Base-by-base conservation (phyloP, 1,139 yeast species). In the Arxiozyma heterogenica region DNA sequence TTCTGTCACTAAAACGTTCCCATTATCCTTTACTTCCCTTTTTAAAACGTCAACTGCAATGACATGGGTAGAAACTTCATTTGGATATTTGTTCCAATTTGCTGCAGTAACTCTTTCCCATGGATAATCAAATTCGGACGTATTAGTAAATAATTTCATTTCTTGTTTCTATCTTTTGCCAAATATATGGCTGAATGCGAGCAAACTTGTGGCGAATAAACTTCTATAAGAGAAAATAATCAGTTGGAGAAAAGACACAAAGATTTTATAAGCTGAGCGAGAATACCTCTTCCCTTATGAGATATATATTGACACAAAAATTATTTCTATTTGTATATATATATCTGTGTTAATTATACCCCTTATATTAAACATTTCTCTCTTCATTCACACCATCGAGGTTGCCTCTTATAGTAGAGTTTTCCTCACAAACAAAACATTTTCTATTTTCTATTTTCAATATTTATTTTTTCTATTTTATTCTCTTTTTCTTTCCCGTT, bases 31-130 rank as follows among this genome's bases (percentile, higher is more conserved):
- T 38, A 89, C 67, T 60, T 84, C 87, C 57, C 98, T 76, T 56
- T 84, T 74, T 50, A 93, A 72, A 2, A 89, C 88, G 69, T 93
- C 98, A 7, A 93, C 98, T 1, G 95, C 94, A 20, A 89, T 84
- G n/a, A 93, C 98, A 71, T 93, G 98, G 0, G 95, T 80, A 8
- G 96, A 84, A 58, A 85, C 76, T 64, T 90, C 95, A 59, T 93
- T 93, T 18, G 98, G 98, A 71, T 93, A 93, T 65, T 93, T 93
- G 60, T 82, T 83, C 98, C 98, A 93, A 70, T 93, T 91, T 56
- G 98, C 98, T 0, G 95, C 91, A 0, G 96, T 86, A 21, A 93
- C 96, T 65, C 88, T 90, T 44, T 86, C 95, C 97, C 98, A 91
- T 0, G 95, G 81, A 65, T 91, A 91, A 57, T 81, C 74, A 70